Percentiles rank a stretch among this genome's conserved stretches.
These are phyloP conservation scores for Isatis tinctoria DNA, from an alignment of 345 rosid species.

Conservation along the genomic window DNA sequence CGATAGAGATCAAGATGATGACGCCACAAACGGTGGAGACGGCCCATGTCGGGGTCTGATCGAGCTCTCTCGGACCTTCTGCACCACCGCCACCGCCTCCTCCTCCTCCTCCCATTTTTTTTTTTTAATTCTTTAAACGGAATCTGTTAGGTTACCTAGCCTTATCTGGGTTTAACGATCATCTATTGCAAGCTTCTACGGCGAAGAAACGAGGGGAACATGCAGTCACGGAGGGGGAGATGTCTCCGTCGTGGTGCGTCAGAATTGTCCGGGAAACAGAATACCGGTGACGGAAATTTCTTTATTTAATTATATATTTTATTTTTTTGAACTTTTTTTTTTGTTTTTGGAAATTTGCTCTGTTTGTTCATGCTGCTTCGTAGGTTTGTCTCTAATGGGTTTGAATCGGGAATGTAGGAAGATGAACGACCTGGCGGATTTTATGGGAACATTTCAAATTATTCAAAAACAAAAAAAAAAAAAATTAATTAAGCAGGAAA, in stretches of 20 bases:
- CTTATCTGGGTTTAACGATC: not conserved
- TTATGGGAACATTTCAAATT: slow-evolving; percentile 8
- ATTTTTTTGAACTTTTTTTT: not conserved
- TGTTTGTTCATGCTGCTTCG: not conserved
- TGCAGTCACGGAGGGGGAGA: slow-evolving; percentile 6
- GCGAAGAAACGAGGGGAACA: slow-evolving; percentile 9
- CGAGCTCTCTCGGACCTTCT: slow-evolving; percentile 60
- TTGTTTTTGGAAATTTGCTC: not conserved
- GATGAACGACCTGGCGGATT: slow-evolving; percentile 32
- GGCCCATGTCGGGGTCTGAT: slow-evolving; percentile 97
- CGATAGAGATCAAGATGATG: slow-evolving; percentile 64
- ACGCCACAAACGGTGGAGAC: slow-evolving; percentile 68
- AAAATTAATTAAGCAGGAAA: not conserved
- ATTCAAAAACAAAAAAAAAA: not conserved
- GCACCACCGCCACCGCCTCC: slow-evolving; percentile 18
- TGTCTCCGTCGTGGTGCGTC: slow-evolving; percentile 11
- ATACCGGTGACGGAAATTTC: not conserved
- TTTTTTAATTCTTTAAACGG: not conserved
- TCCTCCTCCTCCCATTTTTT: slow-evolving; percentile 46
- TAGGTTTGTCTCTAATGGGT: slow-evolving; percentile 21
- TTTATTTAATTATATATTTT: not conserved
- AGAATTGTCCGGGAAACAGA: not conserved
- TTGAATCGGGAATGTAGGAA: slow-evolving; percentile 30
- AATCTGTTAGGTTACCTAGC: not conserved
- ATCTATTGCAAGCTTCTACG: not conserved